phyloP scores from a whole-genome alignment of 441 rosid genomes.

The Gossypium trilobum region DNA sequence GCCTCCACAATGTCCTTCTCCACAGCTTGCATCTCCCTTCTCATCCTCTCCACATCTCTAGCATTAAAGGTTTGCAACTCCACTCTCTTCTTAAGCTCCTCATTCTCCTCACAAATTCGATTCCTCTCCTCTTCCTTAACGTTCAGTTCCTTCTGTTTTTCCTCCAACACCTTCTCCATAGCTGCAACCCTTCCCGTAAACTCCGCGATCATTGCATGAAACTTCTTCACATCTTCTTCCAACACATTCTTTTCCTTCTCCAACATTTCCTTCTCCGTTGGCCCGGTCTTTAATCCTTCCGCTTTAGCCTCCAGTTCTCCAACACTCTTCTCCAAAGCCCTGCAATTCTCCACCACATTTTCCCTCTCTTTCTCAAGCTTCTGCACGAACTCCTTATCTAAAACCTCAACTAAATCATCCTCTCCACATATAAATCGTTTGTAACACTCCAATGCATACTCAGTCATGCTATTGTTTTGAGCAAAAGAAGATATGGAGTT shows the following conservation, averaged over 20 bases:
- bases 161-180: slow-evolving; percentile 45
- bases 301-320: slow-evolving; percentile 37
- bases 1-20: slow-evolving; percentile 72
- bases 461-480: slow-evolving; percentile 35
- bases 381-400: slow-evolving; percentile 46
- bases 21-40: slow-evolving; percentile 72
- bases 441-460: slow-evolving; percentile 42
- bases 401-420: slow-evolving; percentile 52
- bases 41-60: slow-evolving; percentile 90
- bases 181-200: slow-evolving; percentile 29
- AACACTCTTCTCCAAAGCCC: slow-evolving; percentile 25
- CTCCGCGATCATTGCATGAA: slow-evolving; percentile 42
- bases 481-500: slow-evolving; percentile 22
- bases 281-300: slow-evolving; percentile 43
- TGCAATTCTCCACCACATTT: slow-evolving; percentile 27
- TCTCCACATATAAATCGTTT: slow-evolving; percentile 43
- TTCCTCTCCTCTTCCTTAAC: slow-evolving; percentile 56
- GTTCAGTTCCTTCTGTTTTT: slow-evolving; percentile 45
- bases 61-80: slow-evolving; percentile 66
- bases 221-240: slow-evolving; percentile 64
- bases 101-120: slow-evolving; percentile 53
- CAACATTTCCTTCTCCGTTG: slow-evolving; percentile 43
- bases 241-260: slow-evolving; percentile 48
- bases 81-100: slow-evolving; percentile 63
- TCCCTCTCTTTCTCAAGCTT: slow-evolving; percentile 56